Evolutionary conservation across 78 protist species (phyloP).

Genomic region (Emiliania huxleyi): DNA sequence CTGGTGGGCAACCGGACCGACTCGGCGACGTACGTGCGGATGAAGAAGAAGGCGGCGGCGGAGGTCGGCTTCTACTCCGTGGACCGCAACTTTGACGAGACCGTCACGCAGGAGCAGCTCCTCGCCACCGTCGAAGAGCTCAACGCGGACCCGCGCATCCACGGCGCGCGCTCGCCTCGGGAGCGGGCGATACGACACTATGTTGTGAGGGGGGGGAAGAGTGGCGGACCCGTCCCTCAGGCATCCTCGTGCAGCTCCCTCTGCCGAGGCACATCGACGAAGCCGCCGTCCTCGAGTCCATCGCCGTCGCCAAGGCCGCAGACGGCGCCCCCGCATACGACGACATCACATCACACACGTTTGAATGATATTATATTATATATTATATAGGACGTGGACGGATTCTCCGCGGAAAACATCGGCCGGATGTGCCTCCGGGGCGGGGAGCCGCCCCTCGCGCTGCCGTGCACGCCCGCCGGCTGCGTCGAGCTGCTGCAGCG

Average conservation of each 20-base stretch:
- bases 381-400: conserved; percentile 99
- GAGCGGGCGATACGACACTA: no score
- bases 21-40: conserved; percentile 67
- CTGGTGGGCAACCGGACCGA: conserved; percentile 69
- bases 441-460: no score
- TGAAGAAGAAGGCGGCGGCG: conserved; percentile 68
- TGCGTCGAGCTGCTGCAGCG: conserved; percentile 78
- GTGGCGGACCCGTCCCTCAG: no score
- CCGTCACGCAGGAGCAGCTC: conserved; percentile 13
- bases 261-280: conserved; percentile 91
- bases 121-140: not conserved
- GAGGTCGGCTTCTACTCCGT: conserved; percentile 10
- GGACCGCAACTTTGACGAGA: not conserved
- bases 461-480: conserved; percentile 72
- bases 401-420: conserved; percentile 59
- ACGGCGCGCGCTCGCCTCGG: no score
- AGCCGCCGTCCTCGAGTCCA: conserved; percentile 9
- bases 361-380: no score
- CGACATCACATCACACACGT: no score
- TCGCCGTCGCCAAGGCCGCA: conserved; percentile 64
- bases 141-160: conserved; percentile 35
- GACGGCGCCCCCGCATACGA: no score
- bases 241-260: conserved; percentile 94
- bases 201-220: no score
- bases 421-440: conserved; percentile 79